Conservation (phyloP, 139 green algal genomes). For the Chlamydomonas incerta region DNA sequence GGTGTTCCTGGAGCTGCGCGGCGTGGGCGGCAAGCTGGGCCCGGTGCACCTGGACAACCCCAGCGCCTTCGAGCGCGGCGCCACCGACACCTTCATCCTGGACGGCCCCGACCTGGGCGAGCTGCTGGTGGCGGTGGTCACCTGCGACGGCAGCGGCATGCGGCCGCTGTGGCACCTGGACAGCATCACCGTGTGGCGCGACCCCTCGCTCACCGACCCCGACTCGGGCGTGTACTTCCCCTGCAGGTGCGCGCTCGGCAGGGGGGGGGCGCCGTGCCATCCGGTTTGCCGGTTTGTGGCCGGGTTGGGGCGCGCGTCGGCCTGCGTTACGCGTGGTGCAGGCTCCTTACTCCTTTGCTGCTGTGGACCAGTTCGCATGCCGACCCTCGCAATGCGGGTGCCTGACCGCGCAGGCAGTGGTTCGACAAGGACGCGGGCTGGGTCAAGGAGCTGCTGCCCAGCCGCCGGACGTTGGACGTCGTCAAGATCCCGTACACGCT, state of each 20-base stretch:
- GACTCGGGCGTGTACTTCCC: slow-evolving; percentile 55
- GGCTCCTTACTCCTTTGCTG: no score
- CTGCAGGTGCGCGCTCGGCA: slow-evolving; percentile 6
- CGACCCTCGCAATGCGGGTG: no score
- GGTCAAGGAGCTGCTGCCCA: slow-evolving; percentile 56
- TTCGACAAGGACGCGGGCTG: slow-evolving; percentile 55
- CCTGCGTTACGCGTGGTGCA: no score
- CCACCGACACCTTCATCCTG: slow-evolving; percentile 49
- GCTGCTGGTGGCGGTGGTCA: slow-evolving; percentile 41
- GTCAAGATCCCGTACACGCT: slow-evolving; percentile 33
- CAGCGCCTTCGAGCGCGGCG: slow-evolving; percentile 58
- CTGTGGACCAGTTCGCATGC: no score
- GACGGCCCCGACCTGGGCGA: slow-evolving; percentile 47
- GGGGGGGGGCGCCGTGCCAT: neutral
- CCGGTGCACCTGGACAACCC: slow-evolving; percentile 59
- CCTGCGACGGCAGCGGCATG: slow-evolving; percentile 41
- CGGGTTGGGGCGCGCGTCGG: no score
- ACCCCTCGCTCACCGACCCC: neutral
- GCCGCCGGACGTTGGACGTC: slow-evolving; percentile 30
- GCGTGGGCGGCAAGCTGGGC: slow-evolving; percentile 44
- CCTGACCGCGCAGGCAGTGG: slow-evolving; percentile 42
- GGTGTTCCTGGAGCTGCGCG: slow-evolving; percentile 55
- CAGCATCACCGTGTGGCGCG: slow-evolving; percentile 42
- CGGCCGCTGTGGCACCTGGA: slow-evolving; percentile 59
- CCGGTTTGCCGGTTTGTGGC: no score